phyloP scores from a whole-genome alignment of 495 filamentous ascomycete species.

The Jackrogersella minutella region DNA sequence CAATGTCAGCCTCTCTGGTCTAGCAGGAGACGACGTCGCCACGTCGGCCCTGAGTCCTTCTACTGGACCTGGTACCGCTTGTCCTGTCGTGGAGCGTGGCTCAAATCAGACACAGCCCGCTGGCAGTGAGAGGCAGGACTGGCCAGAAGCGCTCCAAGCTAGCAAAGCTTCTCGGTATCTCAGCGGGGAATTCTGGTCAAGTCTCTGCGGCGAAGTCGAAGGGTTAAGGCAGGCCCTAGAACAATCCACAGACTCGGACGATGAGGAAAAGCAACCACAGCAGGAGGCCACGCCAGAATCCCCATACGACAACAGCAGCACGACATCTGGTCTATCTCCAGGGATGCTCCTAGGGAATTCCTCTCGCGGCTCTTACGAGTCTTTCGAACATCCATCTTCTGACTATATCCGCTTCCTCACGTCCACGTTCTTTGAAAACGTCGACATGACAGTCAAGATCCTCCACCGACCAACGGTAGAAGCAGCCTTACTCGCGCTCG shows the following conservation, averaged over 20 bases:
- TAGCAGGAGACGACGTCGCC: conserved; percentile 11
- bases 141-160: conserved; percentile 30
- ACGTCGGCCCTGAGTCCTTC: neutral
- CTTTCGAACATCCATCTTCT: conserved; percentile 55
- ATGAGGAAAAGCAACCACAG: conserved; percentile 49
- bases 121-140: conserved; percentile 37
- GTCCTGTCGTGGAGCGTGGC: conserved; percentile 43
- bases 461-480: conserved; percentile 58
- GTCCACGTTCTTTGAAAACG: conserved; percentile 64
- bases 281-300: conserved; percentile 56
- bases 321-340: conserved; percentile 62
- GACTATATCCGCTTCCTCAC: conserved; percentile 68
- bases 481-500: conserved; percentile 49
- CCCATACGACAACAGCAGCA: conserved; percentile 53
- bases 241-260: conserved; percentile 56
- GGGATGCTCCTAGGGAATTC: conserved; percentile 59
- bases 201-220: conserved; percentile 72
- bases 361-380: conserved; percentile 41
- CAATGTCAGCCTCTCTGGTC: conserved; percentile 42
- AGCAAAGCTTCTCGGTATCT: conserved; percentile 65
- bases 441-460: conserved; percentile 63
- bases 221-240: conserved; percentile 50
- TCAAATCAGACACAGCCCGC: conserved; percentile 50
- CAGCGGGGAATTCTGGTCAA: conserved; percentile 80
- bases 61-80: conserved; percentile 13